A percentile compares a stretch with the other conserved stretches of the same genome.
phyloP scores from a whole-genome alignment of 2,329 filamentous ascomycete genomes.

The Penicillium sp. region DNA sequence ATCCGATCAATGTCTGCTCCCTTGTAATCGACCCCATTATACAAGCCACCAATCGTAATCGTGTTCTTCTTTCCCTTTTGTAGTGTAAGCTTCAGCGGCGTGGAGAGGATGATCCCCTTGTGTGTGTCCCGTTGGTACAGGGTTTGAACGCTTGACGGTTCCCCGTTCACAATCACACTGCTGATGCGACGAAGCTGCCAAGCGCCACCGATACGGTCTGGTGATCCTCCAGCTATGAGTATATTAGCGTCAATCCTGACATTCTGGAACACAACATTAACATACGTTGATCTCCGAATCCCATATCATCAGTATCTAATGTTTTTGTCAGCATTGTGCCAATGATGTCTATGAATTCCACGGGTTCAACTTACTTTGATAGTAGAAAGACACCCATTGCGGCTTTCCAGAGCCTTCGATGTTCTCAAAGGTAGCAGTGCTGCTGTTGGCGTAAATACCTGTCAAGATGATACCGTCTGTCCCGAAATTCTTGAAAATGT shows the following conservation, averaged over 20 bases:
- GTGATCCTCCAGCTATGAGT: slow-evolving; percentile 50
- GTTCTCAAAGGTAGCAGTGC: slow-evolving; percentile 54
- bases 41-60: slow-evolving; percentile 60
- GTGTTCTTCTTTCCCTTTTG: slow-evolving; percentile 55
- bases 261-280: neutral
- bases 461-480: slow-evolving; percentile 52
- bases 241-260: neutral
- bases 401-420: slow-evolving; percentile 54
- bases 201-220: slow-evolving; percentile 61
- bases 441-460: slow-evolving; percentile 58
- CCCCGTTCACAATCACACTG: slow-evolving; percentile 61
- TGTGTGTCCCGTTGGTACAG: slow-evolving; percentile 59
- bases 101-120: slow-evolving; percentile 62
- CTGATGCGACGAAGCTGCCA: slow-evolving; percentile 64
- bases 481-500: slow-evolving; percentile 45
- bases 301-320: slow-evolving; percentile 26
- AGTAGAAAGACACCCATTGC: slow-evolving; percentile 62
- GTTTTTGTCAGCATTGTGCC: neutral
- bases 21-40: slow-evolving; percentile 59
- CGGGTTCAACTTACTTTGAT: slow-evolving; percentile 44
- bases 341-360: neutral
- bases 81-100: slow-evolving; percentile 57
- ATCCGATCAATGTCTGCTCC: slow-evolving; percentile 62
- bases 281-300: slow-evolving; percentile 29
- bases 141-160: slow-evolving; percentile 52